Conservation (phyloP, 1,284 basidiomycete species). For the Irpex sp. region DNA sequence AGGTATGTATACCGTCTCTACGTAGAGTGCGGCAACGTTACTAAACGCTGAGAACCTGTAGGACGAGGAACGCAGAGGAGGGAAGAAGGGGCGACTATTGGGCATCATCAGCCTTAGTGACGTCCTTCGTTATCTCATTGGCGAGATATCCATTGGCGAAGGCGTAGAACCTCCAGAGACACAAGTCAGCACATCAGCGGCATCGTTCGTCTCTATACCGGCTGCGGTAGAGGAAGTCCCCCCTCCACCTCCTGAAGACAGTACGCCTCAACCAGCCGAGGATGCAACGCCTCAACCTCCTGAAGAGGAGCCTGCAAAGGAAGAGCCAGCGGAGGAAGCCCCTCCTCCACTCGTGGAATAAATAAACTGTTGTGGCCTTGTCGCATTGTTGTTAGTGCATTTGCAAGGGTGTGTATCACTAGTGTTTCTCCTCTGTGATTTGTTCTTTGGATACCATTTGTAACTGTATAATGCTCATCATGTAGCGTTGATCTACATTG, state of each 20-base stretch:
- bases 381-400: neutral
- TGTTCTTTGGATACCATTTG: neutral
- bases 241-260: neutral
- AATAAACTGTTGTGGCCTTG: neutral
- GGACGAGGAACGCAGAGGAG: conserved; percentile 74
- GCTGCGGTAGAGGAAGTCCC: neutral
- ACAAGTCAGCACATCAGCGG: neutral
- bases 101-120: conserved; percentile 92
- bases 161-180: conserved; percentile 22
- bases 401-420: neutral
- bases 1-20: conserved; percentile 40
- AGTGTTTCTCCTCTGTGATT: neutral
- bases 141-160: conserved; percentile 50
- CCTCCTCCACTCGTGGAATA: neutral
- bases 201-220: neutral
- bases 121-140: conserved; percentile 85
- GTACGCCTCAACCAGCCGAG: neutral
- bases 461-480: neutral
- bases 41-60: conserved; percentile 23
- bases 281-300: neutral
- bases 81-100: conserved; percentile 80
- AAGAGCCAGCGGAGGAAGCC: no score
- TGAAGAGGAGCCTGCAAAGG: neutral
- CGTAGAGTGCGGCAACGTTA: conserved; percentile 11
- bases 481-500: neutral